Percentiles rank a stretch among this genome's conserved stretches.
phyloP scores from a whole-genome alignment of 305 asterid species.

The Nicotiana rustica region DNA sequence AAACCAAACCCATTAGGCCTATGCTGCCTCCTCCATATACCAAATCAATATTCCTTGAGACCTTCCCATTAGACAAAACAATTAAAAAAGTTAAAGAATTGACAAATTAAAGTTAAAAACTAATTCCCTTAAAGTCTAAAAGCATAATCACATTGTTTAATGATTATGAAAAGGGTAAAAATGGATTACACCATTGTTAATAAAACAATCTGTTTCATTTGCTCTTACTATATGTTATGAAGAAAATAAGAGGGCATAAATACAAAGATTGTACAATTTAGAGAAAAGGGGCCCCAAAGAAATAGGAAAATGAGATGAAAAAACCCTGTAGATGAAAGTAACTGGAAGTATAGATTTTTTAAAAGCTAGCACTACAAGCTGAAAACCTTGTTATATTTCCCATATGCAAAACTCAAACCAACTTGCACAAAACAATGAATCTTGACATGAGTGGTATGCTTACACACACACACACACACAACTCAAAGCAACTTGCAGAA shows the following conservation, averaged over 20 bases:
- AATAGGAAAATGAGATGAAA: not conserved
- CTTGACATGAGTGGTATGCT: not conserved
- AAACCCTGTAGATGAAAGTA: slow-evolving; percentile 22
- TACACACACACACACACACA: not conserved
- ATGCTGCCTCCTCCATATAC: slow-evolving; percentile 54
- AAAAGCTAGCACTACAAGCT: slow-evolving; percentile 15
- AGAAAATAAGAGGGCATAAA: not conserved
- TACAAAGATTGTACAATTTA: not conserved
- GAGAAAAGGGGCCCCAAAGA: not conserved
- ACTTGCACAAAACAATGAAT: slow-evolving; percentile 22
- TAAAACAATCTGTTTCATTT: not conserved
- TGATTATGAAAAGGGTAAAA: not conserved
- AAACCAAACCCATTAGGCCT: slow-evolving; percentile 52
- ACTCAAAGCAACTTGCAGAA: slow-evolving; percentile 28
- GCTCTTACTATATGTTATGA: not conserved
- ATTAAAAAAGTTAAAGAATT: not conserved
- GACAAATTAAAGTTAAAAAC: not conserved
- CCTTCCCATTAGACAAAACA: slow-evolving; percentile 29
- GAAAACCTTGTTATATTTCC: slow-evolving; percentile 16
- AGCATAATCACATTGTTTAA: slow-evolving; percentile 10
- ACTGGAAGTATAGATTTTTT: not conserved
- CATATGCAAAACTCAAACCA: slow-evolving; percentile 15
- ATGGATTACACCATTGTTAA: not conserved
- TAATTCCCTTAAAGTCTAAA: not conserved
- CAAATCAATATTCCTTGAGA: slow-evolving; percentile 47